A percentile compares a stretch with the other conserved stretches of the same genome.
Conservation (phyloP, 805 yeast species). For the Candida golubevii region DNA sequence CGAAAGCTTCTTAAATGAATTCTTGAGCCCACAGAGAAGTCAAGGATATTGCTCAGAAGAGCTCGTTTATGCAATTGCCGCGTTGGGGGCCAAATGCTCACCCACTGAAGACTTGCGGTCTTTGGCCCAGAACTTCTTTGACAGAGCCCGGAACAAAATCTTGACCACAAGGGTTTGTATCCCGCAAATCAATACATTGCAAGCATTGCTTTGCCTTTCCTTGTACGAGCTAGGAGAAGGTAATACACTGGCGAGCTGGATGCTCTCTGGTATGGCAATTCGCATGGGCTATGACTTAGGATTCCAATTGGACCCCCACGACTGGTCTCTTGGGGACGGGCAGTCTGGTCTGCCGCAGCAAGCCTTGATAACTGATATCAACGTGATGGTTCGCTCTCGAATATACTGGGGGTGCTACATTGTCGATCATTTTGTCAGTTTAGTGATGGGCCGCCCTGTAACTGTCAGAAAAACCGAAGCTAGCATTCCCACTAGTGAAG, state of each 20-base stretch:
- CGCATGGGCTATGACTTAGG: constrained; percentile 20
- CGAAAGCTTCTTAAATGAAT: constrained; percentile 18
- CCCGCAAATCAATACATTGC: constrained; percentile 16
- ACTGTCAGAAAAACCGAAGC: constrained; percentile 19
- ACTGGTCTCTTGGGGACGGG: constrained; percentile 13
- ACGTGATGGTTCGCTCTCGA: constrained; percentile 15
- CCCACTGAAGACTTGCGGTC: constrained; percentile 4
- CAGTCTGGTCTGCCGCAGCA: constrained; percentile 4
- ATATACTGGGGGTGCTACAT: constrained; percentile 19
- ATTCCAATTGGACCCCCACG: constrained; percentile 17
- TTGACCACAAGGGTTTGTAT: constrained; percentile 12
- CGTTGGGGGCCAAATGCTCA: constrained; percentile 18
- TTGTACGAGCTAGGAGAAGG: constrained; percentile 19
- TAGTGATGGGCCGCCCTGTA: constrained; percentile 19
- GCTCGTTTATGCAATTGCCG: constrained; percentile 18
- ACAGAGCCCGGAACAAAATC: constrained; percentile 13
- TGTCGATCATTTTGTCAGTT: constrained; percentile 16
- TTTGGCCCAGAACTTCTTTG: constrained; percentile 14
- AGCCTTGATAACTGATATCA: constrained; percentile 8
- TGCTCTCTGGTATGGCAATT: constrained; percentile 20
- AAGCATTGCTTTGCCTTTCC: constrained; percentile 18
- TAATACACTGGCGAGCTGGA: constrained; percentile 19
- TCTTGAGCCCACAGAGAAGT: constrained; percentile 8
- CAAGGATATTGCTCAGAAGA: constrained; percentile 18
- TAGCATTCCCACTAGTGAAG: constrained; percentile 17